A percentile compares a stretch with the other conserved stretches of the same genome.
These are phyloP conservation scores for Claviceps fusiformis DNA, from an alignment of 2,329 filamentous ascomycete species.

Conservation along the genomic window DNA sequence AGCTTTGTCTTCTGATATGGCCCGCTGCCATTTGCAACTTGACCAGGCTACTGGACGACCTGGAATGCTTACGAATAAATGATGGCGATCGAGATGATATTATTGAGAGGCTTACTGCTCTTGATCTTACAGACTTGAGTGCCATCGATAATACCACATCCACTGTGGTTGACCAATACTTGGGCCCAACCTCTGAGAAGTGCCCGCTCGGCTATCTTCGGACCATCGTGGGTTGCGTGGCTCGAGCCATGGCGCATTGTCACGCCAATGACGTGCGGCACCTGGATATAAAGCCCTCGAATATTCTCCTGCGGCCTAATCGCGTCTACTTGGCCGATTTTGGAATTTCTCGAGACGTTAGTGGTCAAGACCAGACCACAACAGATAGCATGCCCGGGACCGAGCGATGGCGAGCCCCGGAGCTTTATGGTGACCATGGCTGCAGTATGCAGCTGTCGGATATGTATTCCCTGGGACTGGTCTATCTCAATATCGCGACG, in stretches of 20 bases:
- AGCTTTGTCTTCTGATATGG: conserved; percentile 33
- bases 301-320: conserved; percentile 31
- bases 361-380: conserved; percentile 29
- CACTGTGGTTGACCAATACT: conserved; percentile 8
- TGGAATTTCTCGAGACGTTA: conserved; percentile 33
- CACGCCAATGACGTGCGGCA: conserved; percentile 30
- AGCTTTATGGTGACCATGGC: conserved; percentile 23
- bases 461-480: conserved; percentile 33
- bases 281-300: conserved; percentile 33
- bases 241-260: conserved; percentile 28
- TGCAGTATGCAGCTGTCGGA: conserved; percentile 34
- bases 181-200: conserved; percentile 11
- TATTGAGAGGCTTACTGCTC: conserved; percentile 21
- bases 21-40: conserved; percentile 34
- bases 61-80: conserved; percentile 25
- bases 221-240: conserved; percentile 29
- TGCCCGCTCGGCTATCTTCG: conserved; percentile 29
- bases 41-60: conserved; percentile 26
- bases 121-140: conserved; percentile 25
- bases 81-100: conserved; percentile 28
- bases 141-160: conserved; percentile 18
- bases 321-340: conserved; percentile 36
- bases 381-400: conserved; percentile 28
- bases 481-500: conserved; percentile 31
- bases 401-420: conserved; percentile 31